These are phyloP conservation scores for Ricinus communis DNA, from an alignment of 345 rosid genomes.

Conservation along the genomic window DNA sequence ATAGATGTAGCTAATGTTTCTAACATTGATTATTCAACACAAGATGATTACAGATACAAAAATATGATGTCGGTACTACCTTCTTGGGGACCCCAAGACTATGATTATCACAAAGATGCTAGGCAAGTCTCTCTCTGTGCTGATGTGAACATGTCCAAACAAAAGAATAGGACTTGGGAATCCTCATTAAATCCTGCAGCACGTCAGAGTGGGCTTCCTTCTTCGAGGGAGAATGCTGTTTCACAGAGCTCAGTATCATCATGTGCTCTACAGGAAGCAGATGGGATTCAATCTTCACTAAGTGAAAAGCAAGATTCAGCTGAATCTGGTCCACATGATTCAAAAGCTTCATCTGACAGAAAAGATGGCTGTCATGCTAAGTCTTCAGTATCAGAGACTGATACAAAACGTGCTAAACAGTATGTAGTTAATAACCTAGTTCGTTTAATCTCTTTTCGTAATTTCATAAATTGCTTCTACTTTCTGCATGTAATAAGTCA, in stretches of 20 bases:
- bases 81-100: constrained; percentile 68
- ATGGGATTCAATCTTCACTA: constrained; percentile 38
- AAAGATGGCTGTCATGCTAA: constrained; percentile 46
- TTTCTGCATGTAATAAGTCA: neutral
- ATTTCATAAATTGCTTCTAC: neutral
- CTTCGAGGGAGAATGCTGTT: constrained; percentile 50
- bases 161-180: constrained; percentile 54
- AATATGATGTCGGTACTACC: constrained; percentile 38
- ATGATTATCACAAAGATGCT: constrained; percentile 55
- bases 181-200: constrained; percentile 38
- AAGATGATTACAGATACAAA: constrained; percentile 56
- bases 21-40: constrained; percentile 56
- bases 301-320: constrained; percentile 55
- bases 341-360: constrained; percentile 53
- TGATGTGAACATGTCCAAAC: constrained; percentile 51
- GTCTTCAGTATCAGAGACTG: constrained; percentile 25
- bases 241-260: constrained; percentile 52
- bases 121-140: constrained; percentile 43
- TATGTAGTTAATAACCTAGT: constrained; percentile 41
- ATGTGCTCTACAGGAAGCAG: constrained; percentile 50
- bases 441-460: constrained; percentile 5
- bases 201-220: constrained; percentile 47
- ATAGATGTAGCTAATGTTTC: constrained; percentile 60
- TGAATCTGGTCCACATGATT: constrained; percentile 51
- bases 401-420: constrained; percentile 62